A percentile compares a stretch with the other conserved stretches of the same genome.
Conservation (phyloP, 352 stramenopile genomes). For the Globisporangium cystogenes region DNA sequence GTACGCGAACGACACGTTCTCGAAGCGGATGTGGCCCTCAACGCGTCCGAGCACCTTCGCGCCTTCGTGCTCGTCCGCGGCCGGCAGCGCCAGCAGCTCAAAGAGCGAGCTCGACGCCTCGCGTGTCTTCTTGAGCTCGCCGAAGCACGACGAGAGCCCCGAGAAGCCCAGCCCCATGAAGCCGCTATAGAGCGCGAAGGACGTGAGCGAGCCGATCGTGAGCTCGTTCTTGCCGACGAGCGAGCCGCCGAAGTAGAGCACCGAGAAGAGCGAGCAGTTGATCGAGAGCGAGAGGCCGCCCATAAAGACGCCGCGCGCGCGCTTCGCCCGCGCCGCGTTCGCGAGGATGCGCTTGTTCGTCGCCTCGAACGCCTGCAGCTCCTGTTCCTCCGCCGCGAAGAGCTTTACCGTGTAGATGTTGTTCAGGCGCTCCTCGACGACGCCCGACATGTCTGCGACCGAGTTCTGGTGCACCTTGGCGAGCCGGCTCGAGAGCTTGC, state of each 20-base stretch:
- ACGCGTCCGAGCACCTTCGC: slow-evolving; percentile 38
- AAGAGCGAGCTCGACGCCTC: slow-evolving; percentile 74
- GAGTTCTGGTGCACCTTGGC: slow-evolving; percentile 77
- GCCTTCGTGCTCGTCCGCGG: slow-evolving; percentile 22
- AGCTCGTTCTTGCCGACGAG: slow-evolving; percentile 81
- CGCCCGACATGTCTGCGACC: slow-evolving; percentile 63
- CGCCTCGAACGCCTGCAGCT: slow-evolving; percentile 57
- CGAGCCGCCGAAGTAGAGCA: slow-evolving; percentile 88
- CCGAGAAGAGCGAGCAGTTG: slow-evolving; percentile 88
- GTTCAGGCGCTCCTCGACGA: slow-evolving; percentile 85
- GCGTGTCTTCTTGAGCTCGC: slow-evolving; percentile 70
- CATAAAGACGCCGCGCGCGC: slow-evolving; percentile 88
- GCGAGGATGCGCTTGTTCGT: slow-evolving; percentile 62
- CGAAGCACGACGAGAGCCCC: slow-evolving; percentile 75
- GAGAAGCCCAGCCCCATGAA: slow-evolving; percentile 90
- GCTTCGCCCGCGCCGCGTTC: slow-evolving; percentile 66
- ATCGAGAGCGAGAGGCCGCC: slow-evolving; percentile 81
- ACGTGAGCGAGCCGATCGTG: slow-evolving; percentile 87
- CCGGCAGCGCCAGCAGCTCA: slow-evolving; percentile 46
- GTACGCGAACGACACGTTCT: slow-evolving; percentile 83
- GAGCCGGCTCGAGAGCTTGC: slow-evolving; percentile 75
- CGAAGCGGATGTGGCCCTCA: slow-evolving; percentile 66
- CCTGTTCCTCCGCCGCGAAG: slow-evolving; percentile 75
- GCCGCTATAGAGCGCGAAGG: slow-evolving; percentile 88
- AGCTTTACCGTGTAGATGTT: slow-evolving; percentile 90